Evolutionary conservation across 495 filamentous ascomycete genomes (phyloP).

Genomic region (Bathelium albidoporum): DNA sequence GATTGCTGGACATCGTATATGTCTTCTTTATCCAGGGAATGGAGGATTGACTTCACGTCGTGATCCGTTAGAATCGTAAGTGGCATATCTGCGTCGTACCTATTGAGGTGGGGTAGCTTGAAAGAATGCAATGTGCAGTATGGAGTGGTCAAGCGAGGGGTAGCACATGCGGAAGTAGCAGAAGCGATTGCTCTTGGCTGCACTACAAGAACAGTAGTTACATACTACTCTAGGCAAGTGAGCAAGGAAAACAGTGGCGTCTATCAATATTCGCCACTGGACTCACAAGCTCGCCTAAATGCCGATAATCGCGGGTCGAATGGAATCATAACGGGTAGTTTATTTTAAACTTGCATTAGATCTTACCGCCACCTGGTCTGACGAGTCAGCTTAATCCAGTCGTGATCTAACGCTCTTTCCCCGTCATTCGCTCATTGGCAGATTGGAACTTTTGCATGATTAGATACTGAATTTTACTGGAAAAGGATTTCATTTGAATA

Average conservation of each 20-base stretch:
- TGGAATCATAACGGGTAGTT: too few relatives aligned
- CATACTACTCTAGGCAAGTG: too few relatives aligned
- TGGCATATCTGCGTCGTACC: constrained; percentile 46
- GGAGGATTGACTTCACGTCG: constrained; percentile 60
- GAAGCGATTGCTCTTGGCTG: too few relatives aligned
- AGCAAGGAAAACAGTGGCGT: not conserved
- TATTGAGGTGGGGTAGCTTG: not conserved
- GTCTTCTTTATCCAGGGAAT: constrained; percentile 58
- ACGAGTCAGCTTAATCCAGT: not conserved
- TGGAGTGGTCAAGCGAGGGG: not conserved
- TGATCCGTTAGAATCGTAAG: constrained; percentile 65
- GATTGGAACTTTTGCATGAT: too few relatives aligned
- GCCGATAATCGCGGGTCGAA: not conserved
- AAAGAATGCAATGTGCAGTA: not conserved
- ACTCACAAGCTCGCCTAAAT: not conserved
- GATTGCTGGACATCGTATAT: constrained; percentile 51
- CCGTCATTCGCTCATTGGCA: too few relatives aligned
- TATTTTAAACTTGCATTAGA: not conserved
- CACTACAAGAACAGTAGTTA: too few relatives aligned
- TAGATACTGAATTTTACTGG: too few relatives aligned
- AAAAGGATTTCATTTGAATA: not conserved
- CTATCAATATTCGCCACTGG: not conserved
- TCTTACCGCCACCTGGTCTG: not conserved
- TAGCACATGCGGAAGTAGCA: not conserved
- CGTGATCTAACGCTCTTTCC: too few relatives aligned